Base-by-base conservation (phyloP, 1,284 basidiomycete species). In the Volvariella volvacea region DNA sequence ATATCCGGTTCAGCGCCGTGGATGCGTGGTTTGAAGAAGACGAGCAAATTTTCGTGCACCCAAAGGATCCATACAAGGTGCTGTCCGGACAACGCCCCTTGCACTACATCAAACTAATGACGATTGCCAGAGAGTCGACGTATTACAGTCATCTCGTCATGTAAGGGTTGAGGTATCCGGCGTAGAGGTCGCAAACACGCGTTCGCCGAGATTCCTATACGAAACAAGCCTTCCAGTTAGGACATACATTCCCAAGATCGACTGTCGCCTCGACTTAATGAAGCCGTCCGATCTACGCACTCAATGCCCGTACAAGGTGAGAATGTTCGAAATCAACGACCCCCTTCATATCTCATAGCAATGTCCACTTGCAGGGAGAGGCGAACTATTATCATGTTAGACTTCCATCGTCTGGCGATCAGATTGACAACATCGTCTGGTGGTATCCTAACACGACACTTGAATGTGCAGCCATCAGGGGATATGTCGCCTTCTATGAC, bases 21-120 rank as follows among this genome's bases (percentile, higher is more conserved):
- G 78, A 81, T 49, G 70, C 72, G 1, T 83, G 80, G 80, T 79
- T 83, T 44, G 80, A 83, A 60, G 81, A 83, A 51, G 80, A 82
- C 36, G 77, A 83, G 45, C 58, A 74, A 48, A 70, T 82, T 28
- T 77, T 68, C 45, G 65, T 70, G 2, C 80, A 84, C 50, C 76
- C 79, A 4, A 82, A 78, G 52, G 79, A 84, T 55, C 80, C 80
- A 0, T 83, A 81, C 61, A 83, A 83, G 68, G 80, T 80, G 8
- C 40, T 53, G 42, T n/a, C 14, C 39, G 10, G 22, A 19, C 38
- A 22, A 9, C 12, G 31, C 46, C 42, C n/a, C 16, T 22, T 9
- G 37, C 7, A 40, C 22, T 30, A 37, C 28, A 31, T 9, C 9
- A n/a, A 15, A 12, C 16, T 30, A 22, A 22, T 14, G 2, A n/a